phyloP scores from a whole-genome alignment of 345 rosid species.

The Triadica sebifera region DNA sequence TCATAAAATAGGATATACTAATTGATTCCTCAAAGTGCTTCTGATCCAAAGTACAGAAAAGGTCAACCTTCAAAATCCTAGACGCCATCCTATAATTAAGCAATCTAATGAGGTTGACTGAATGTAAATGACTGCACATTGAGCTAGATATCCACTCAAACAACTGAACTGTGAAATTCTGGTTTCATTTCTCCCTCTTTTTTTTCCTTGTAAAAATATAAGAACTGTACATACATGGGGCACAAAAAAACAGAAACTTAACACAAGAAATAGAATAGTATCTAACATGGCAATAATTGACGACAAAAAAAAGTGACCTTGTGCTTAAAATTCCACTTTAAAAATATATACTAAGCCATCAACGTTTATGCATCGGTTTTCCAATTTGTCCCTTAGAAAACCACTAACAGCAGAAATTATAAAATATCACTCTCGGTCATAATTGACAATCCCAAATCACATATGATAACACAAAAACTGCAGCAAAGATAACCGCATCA shows the following conservation, averaged over 20 bases:
- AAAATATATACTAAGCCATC: no score
- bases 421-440: background rate
- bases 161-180: background rate
- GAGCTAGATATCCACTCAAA: background rate
- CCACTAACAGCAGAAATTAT: background rate
- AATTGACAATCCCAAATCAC: background rate
- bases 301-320: background rate
- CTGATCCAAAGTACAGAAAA: no score
- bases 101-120: background rate
- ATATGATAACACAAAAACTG: background rate
- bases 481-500: background rate
- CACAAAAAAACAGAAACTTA: background rate
- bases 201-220: background rate
- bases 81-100: slow-evolving; percentile 14
- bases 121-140: background rate
- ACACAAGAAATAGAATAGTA: background rate
- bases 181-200: background rate
- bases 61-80: no score
- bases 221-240: no score
- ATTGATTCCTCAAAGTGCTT: background rate
- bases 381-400: no score
- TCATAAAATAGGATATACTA: background rate
- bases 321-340: background rate
- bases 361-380: no score
- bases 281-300: background rate